Base-by-base conservation (phyloP, 108 stramenopile species). In the Fragilaria crotonensis region DNA sequence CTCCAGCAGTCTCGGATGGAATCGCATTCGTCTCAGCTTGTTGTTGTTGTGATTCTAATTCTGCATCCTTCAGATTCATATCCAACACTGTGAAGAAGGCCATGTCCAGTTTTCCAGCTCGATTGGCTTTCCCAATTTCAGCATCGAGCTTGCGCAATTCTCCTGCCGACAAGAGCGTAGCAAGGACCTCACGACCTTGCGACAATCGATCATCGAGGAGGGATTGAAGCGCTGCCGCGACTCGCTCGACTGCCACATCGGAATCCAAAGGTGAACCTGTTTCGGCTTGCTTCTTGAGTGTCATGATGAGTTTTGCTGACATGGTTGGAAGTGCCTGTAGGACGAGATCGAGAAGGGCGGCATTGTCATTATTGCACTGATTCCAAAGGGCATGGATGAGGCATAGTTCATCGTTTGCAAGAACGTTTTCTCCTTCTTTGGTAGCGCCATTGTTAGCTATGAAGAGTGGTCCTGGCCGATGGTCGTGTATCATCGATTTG, bases 141-240 rank as follows among this genome's bases (percentile, higher is more conserved):
- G 76, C 64, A 66, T 91, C 90, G 23, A 91, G 58, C 63, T 91
- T 91, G 7, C 85, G 84, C 33, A 91, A 73, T 54, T 91, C 90
- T 7, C 90, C 90, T 50, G 81, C 79, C 23, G 77, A 67, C 50
- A 91, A 61, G 3, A 91, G 59, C 11, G 62, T 56, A 0, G 58
- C 55, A n/a, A 91, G 60, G 3, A 81, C 60, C 31, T 72, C 66
- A 11, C 81, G 75, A 21, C 82, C 90, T 23, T 60, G 54, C 21
- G 66, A 54, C 9, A 91, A 63, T 25, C 67, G 79, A 19, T 41
- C 64, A 48, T 87, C 78, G 28, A 87, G 54, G 4, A 91, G 64
- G 28, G 49, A 52, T 27, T 67, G 57, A n/a, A 91, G 59, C 18
- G 78, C 70, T 21, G 33, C 52, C 23, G 83, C 69, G 5, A 91